Evolutionary conservation across 768 basidiomycete genomes (phyloP).

Genomic region (Rubroboletus pulcherrimus): DNA sequence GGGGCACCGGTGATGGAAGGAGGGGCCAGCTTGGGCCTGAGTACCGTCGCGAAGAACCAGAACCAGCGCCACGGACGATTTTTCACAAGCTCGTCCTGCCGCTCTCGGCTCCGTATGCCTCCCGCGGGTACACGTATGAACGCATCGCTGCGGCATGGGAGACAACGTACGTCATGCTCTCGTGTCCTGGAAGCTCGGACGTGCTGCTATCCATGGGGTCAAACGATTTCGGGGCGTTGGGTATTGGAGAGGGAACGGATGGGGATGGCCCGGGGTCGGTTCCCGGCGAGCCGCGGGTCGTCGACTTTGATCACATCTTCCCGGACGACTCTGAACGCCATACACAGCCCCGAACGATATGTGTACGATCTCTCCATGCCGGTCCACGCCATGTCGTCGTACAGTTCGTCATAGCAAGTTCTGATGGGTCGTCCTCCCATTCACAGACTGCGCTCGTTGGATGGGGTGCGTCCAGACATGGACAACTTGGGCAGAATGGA

Average conservation of each 20-base stretch:
- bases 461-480: slow-evolving; percentile 85
- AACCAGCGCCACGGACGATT: slow-evolving; percentile 15
- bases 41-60: slow-evolving; percentile 17
- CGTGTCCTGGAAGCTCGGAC: slow-evolving; percentile 40
- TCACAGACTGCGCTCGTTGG: slow-evolving; percentile 47
- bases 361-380: slow-evolving; percentile 47
- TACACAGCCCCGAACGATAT: slow-evolving; percentile 20
- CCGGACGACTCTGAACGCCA: slow-evolving; percentile 34
- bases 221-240: slow-evolving; percentile 82
- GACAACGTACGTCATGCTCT: slow-evolving; percentile 70
- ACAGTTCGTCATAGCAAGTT: slow-evolving; percentile 32
- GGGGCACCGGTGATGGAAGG: slow-evolving; percentile 72
- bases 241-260: slow-evolving; percentile 39
- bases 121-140: slow-evolving; percentile 41
- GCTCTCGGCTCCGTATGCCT: slow-evolving; percentile 29
- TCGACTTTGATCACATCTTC: slow-evolving; percentile 18
- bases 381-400: slow-evolving; percentile 74
- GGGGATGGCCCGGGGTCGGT: neutral
- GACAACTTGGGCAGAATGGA: slow-evolving; percentile 61
- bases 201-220: slow-evolving; percentile 75
- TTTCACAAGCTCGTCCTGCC: slow-evolving; percentile 50
- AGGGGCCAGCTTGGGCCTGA: slow-evolving; percentile 67
- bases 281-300: slow-evolving; percentile 3
- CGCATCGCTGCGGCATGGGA: slow-evolving; percentile 76
- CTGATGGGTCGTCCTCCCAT: slow-evolving; percentile 14